Base-by-base conservation (phyloP, 108 stramenopile genomes). In the Nannochloropsis gaditana region DNA sequence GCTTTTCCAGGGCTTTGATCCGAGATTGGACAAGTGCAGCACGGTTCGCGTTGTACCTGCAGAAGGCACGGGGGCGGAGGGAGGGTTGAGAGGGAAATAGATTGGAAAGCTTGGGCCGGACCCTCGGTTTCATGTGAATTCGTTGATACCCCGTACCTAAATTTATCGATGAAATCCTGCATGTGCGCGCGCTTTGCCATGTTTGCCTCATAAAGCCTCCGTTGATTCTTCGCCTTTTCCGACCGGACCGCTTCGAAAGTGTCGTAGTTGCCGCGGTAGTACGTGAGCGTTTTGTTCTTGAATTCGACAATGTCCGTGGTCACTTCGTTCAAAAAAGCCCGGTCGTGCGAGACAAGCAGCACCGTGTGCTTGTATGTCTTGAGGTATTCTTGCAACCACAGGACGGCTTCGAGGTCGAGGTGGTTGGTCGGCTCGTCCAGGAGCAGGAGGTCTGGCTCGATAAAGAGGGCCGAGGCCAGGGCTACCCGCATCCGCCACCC, bases 401-500 rank as follows among this genome's bases (percentile, higher is more conserved):
- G 85, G 3, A 99, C 96, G 10, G 96, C 96, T 86, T 97, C 96
- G 21, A 99, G 83, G 89, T 99, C 98, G 84, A 95, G 91, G 87
- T 94, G 94, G 84, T 94, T 94, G 42, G 93, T 94, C 10, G 90
- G 90, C 89, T 91, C 90, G 43, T 91, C 91, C 79, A 91, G 44
- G 83, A 91, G 87, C 45, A 91, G 45, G 2, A 91, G 84, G 85
- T 95, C 95, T 21, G 95, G 96, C 84, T 95, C 93, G 84, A 96
- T 93, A 84, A 96, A 97, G n/a, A 99, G 91, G 8, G 97, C 96
- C 5, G 95, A 96, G 9, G 97, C 98, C 43, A 99, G 87, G 2
- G 96, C 94, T 84, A 99, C 98, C 79, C 98, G 93, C 98, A 99
- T 99, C 45, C 97, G 85, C 98, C 98, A 99, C 43, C 97, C 97